phyloP scores from a whole-genome alignment of 345 rosid species.

The Trapa incisa region DNA sequence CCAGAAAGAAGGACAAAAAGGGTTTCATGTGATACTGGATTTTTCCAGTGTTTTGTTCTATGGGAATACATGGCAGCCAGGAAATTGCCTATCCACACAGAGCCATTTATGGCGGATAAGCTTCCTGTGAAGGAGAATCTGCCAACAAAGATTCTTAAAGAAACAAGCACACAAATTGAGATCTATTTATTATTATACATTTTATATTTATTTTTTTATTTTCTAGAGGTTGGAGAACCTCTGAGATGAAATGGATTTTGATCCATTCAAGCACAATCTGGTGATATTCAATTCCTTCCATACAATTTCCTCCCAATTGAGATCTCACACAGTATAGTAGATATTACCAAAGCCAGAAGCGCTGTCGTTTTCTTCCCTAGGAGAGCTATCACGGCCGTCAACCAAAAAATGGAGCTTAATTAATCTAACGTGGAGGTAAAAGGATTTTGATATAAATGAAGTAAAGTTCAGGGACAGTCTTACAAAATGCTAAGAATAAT shows the following conservation, averaged over 20 bases:
- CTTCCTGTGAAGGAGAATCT: constrained; percentile 37
- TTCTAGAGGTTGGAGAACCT: neutral
- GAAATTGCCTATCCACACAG: neutral
- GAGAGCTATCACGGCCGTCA: constrained; percentile 27
- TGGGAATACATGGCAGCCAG: neutral
- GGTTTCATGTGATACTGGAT: neutral
- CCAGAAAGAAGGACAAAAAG: neutral
- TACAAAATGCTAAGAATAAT: neutral
- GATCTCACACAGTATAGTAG: constrained; percentile 5
- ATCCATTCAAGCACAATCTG: constrained; percentile 71
- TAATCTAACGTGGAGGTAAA: no score
- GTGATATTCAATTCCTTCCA: constrained; percentile 39
- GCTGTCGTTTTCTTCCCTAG: constrained; percentile 19
- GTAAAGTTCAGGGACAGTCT: neutral
- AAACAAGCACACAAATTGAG: neutral
- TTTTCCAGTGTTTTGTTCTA: neutral
- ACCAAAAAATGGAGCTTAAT: constrained; percentile 2
- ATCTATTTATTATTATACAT: neutral
- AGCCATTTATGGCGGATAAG: constrained; percentile 23
- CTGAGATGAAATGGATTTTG: constrained; percentile 16
- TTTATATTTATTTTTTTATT: neutral
- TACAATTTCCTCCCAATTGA: constrained; percentile 13
- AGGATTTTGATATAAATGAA: neutral
- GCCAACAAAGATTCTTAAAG: constrained; percentile 36
- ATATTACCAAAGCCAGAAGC: neutral